These are phyloP conservation scores for Leptomonas pyrrhocoris DNA, from an alignment of 208 protist species.

Conservation along the genomic window DNA sequence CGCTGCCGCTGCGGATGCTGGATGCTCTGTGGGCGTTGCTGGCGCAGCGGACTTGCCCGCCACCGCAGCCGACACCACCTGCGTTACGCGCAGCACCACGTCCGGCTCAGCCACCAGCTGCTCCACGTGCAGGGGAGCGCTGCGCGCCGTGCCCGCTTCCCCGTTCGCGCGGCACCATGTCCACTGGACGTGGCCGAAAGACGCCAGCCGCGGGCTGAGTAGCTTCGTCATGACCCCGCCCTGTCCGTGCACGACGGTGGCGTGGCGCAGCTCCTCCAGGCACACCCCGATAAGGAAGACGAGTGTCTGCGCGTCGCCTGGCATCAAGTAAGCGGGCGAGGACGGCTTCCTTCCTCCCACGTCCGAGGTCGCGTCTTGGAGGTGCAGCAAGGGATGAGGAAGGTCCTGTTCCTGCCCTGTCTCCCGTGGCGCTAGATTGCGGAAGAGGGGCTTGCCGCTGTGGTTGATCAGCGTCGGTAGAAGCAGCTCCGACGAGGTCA, in stretches of 20 bases:
- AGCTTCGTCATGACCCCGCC: slow-evolving; percentile 18
- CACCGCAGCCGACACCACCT: not conserved
- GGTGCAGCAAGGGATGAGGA: too few relatives aligned
- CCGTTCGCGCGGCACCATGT: slow-evolving; percentile 54
- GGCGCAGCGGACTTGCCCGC: not conserved
- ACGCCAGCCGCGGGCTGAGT: slow-evolving; percentile 28
- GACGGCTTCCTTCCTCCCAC: too few relatives aligned
- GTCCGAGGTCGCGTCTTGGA: too few relatives aligned
- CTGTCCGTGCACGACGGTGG: slow-evolving; percentile 28
- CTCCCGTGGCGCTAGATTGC: not conserved
- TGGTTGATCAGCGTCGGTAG: slow-evolving; percentile 20
- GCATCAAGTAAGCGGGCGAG: slow-evolving; percentile 16
- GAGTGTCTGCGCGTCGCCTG: slow-evolving; percentile 45
- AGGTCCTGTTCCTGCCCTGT: too few relatives aligned
- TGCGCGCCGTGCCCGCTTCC: slow-evolving; percentile 51
- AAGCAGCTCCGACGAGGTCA: slow-evolving; percentile 10
- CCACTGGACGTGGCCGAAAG: slow-evolving; percentile 61
- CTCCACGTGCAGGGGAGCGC: slow-evolving; percentile 35
- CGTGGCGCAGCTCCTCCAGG: slow-evolving; percentile 35
- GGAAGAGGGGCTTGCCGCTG: slow-evolving; percentile 17
- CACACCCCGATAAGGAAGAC: slow-evolving; percentile 43
- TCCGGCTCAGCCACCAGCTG: slow-evolving; percentile 32
- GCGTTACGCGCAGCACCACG: slow-evolving; percentile 34
- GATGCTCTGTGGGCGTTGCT: not conserved
- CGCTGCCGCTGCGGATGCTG: not conserved